Conservation (phyloP, 2,329 filamentous ascomycete genomes). For the Aspergillus candidus region DNA sequence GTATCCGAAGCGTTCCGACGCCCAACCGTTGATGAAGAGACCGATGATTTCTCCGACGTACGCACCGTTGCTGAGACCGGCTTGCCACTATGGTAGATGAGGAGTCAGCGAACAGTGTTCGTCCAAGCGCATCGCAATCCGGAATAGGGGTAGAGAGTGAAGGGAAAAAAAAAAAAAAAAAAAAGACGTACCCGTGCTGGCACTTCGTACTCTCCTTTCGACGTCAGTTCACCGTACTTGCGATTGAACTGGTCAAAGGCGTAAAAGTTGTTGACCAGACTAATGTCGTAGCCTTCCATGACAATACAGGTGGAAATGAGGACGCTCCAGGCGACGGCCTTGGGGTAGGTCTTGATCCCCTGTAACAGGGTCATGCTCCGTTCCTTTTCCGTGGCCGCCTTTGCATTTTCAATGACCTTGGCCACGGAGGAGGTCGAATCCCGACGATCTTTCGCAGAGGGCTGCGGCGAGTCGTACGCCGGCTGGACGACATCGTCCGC, state of each 20-base stretch:
- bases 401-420: constrained; percentile 37
- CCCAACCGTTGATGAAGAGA: constrained; percentile 47
- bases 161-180: neutral
- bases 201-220: constrained; percentile 35
- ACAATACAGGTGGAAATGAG: constrained; percentile 84
- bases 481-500: constrained; percentile 24
- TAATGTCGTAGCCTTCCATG: constrained; percentile 87
- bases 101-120: constrained; percentile 3
- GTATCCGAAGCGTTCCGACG: constrained; percentile 48
- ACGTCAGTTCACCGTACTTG: constrained; percentile 34
- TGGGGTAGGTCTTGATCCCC: constrained; percentile 76
- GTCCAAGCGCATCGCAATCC: neutral
- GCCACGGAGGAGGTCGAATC: constrained; percentile 22
- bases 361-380: constrained; percentile 67
- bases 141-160: neutral
- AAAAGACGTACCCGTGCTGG: constrained; percentile 30
- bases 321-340: constrained; percentile 76
- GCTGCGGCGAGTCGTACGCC: constrained; percentile 10
- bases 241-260: constrained; percentile 36
- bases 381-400: constrained; percentile 40
- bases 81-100: constrained; percentile 35
- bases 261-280: constrained; percentile 75
- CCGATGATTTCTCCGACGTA: constrained; percentile 45
- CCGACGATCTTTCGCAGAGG: constrained; percentile 12
- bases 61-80: constrained; percentile 41